Evolutionary conservation across 202 grass and related monocot genomes (phyloP).

Genomic region (Panicum virgatum): DNA sequence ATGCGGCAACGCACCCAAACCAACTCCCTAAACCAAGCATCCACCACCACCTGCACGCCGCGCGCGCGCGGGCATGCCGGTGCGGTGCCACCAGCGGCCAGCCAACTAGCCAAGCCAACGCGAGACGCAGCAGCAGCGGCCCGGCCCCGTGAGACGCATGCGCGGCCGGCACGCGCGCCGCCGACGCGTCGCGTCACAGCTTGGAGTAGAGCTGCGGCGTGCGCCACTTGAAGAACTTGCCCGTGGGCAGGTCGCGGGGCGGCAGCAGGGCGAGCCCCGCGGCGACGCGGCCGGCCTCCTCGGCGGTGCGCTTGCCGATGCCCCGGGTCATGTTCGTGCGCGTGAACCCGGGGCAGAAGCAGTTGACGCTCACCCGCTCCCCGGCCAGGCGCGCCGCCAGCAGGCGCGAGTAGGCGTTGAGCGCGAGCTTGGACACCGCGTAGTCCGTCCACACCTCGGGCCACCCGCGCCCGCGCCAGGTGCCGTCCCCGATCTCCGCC

Average conservation of each 20-base stretch:
- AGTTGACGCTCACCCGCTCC: conserved; percentile 63
- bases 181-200: conserved; percentile 36
- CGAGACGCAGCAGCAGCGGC: too few species aligned
- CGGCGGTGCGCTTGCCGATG: conserved; percentile 59
- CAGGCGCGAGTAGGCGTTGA: conserved; percentile 81
- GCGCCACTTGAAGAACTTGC: conserved; percentile 80
- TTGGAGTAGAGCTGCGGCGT: conserved; percentile 76
- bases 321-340: conserved; percentile 76
- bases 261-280: conserved; percentile 62
- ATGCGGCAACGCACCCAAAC: neutral
- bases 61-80: neutral
- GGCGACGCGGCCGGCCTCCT: conserved; percentile 61
- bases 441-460: conserved; percentile 96
- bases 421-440: conserved; percentile 87
- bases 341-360: conserved; percentile 97
- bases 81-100: too few species aligned
- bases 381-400: conserved; percentile 55
- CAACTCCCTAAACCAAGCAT: neutral
- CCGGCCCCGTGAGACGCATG: neutral
- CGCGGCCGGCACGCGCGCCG: too few species aligned
- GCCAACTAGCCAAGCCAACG: neutral
- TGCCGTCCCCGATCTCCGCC: conserved; percentile 64
- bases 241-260: conserved; percentile 57
- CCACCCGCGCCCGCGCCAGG: conserved; percentile 72
- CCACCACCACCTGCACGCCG: neutral